Evolutionary conservation across 768 basidiomycete species (phyloP), one percentile per base, ranked within the genome.

Genomic region (Lanmaoa rubissima): DNA sequence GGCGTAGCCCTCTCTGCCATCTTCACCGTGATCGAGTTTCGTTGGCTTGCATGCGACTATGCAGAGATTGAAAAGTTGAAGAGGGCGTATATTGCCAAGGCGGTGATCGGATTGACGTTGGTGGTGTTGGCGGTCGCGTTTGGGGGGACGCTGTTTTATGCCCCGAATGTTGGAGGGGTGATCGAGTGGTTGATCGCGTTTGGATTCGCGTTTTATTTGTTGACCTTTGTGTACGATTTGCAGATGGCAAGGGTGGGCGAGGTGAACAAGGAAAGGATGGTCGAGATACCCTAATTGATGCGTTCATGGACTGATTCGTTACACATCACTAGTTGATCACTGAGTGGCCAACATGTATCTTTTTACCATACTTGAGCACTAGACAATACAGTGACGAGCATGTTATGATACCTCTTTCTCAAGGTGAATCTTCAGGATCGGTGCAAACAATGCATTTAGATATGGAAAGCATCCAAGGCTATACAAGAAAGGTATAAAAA

Each of bases 171-270:
- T 0, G 87, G 82, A 67, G 86, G 82, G 81, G 69, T 90, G 53
- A 63, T 92, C 8, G 90, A 92, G 69, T 92, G 90, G 90, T 65
- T 70, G 0, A 88, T 92, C 48, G 79, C 81, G 4, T 85, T 91
- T 52, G 82, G 87, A 9, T 90, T 84, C 69, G 85, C 85, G 6
- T 78, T 88, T 61, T 92, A 88, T 69, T 73, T 90, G 40, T 74
- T 89, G 55, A 86, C 88, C 0, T 92, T 88, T 73, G 82, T 70
- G 60, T 87, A 80, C 67, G 90, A 92, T 69, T 77, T 90, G n/a
- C 75, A 82, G 48, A 76, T 80, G 68, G 78, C 83, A 5, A 84
- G 81, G 31, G 45, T 17, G 44, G 49, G 8, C 5, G 41, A 24
- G 21, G 51, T 2, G 13, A 26, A 36, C 21, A 26, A 31, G 40